Evolutionary conservation across 176 grass and related monocot genomes (phyloP).

Genomic region (Triticum monococcum): DNA sequence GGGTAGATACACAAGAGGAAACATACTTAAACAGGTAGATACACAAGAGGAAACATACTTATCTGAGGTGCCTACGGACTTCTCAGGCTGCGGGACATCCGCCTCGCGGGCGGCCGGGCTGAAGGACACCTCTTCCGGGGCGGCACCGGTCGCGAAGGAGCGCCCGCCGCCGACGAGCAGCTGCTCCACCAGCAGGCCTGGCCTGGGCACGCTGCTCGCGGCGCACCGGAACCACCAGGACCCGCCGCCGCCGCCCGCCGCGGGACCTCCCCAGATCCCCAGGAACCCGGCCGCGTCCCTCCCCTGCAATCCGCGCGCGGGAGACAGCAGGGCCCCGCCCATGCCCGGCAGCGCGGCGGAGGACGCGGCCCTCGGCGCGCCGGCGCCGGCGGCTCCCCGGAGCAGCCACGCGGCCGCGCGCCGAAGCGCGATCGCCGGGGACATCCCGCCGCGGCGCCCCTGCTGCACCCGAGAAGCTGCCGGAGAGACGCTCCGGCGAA

Average conservation of each 20-base stretch:
- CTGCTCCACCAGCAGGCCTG: conserved; percentile 17
- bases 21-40: conserved; percentile 26
- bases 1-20: not conserved
- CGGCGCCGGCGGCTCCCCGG: not conserved
- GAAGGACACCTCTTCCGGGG: conserved; percentile 38
- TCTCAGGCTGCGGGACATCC: conserved; percentile 28
- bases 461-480: not conserved
- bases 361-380: not conserved
- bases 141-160: conserved; percentile 39
- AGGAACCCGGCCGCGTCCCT: not conserved
- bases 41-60: conserved; percentile 33
- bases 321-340: not conserved
- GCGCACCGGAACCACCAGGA: conserved; percentile 26
- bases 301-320: not conserved
- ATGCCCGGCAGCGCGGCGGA: not conserved
- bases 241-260: not conserved
- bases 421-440: not conserved
- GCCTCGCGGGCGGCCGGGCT: not conserved
- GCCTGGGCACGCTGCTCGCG: conserved; percentile 24
- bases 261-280: not conserved
- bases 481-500: not conserved
- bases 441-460: not conserved
- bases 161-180: not conserved
- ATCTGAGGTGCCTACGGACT: conserved; percentile 33
- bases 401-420: not conserved